Evolutionary conservation across 2,329 filamentous ascomycete genomes (phyloP).

Genomic region (Verticillium klebahnii): DNA sequence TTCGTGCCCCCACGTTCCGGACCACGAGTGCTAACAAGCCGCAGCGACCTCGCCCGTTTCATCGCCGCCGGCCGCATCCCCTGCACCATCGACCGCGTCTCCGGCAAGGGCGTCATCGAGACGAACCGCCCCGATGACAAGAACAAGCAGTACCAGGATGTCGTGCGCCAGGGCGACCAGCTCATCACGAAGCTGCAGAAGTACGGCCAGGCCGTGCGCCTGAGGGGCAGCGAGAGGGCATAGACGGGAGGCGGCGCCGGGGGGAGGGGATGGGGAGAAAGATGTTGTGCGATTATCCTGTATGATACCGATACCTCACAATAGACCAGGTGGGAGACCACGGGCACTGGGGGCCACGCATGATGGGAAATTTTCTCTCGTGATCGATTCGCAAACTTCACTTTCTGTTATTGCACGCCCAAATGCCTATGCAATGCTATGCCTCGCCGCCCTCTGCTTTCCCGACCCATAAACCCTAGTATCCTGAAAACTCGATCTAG

Average conservation of each 20-base stretch:
- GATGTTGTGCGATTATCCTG: conserved; percentile 20
- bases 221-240: conserved; percentile 90
- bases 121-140: conserved; percentile 97
- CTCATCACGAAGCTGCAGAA: conserved; percentile 99
- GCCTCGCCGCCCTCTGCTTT: conserved; percentile 1
- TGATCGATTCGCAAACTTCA: neutral
- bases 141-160: conserved; percentile 99
- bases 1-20: neutral
- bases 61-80: conserved; percentile 92
- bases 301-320: conserved; percentile 20
- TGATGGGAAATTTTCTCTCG: neutral
- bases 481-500: neutral
- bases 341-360: neutral
- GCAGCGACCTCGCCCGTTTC: conserved; percentile 89
- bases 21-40: conserved; percentile 1
- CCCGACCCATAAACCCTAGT: neutral
- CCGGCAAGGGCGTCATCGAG: conserved; percentile 94
- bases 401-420: neutral
- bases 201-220: conserved; percentile 92
- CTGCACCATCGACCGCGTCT: conserved; percentile 96
- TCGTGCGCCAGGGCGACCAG: conserved; percentile 95
- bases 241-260: conserved; percentile 31
- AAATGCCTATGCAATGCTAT: neutral
- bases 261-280: conserved; percentile 6
- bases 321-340: conserved; percentile 19